These are phyloP conservation scores for Brassica cretica DNA, from an alignment of 345 rosid species.

Conservation along the genomic window DNA sequence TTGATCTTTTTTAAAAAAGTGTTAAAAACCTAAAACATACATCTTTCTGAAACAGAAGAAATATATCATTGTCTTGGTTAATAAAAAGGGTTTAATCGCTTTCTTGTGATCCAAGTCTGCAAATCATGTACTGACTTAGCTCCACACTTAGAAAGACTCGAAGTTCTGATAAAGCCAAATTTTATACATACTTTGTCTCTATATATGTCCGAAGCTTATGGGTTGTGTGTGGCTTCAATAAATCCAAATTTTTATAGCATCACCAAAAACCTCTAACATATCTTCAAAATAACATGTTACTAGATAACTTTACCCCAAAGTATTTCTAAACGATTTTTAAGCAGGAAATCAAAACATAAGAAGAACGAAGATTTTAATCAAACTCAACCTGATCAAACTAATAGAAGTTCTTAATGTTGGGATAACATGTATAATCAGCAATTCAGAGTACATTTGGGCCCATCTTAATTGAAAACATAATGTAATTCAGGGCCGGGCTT, in stretches of 20 bases:
- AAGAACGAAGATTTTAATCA: too few relatives aligned
- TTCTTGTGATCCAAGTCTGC: neutral
- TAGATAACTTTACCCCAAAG: neutral
- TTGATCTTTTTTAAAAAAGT: too few relatives aligned
- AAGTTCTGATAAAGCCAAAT: slow-evolving; percentile 3
- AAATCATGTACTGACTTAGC: neutral
- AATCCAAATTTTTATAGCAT: neutral
- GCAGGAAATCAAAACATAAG: neutral
- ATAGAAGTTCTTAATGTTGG: neutral
- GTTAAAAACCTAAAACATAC: too few relatives aligned
- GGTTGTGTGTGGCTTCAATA: slow-evolving; percentile 5
- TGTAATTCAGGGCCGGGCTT: neutral
- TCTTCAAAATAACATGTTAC: neutral
- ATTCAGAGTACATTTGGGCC: neutral
- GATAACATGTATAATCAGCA: neutral
- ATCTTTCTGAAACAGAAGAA: too few relatives aligned
- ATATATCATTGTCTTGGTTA: neutral
- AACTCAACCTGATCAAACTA: neutral
- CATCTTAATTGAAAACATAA: neutral
- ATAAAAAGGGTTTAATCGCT: neutral
- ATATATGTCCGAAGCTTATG: neutral
- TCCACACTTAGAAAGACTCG: neutral
- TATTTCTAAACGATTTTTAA: slow-evolving; percentile 1
- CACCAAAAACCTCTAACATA: neutral
- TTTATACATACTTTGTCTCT: neutral